Evolutionary conservation across 495 filamentous ascomycete species (phyloP).

Genomic region (Aspergillus baeticus): DNA sequence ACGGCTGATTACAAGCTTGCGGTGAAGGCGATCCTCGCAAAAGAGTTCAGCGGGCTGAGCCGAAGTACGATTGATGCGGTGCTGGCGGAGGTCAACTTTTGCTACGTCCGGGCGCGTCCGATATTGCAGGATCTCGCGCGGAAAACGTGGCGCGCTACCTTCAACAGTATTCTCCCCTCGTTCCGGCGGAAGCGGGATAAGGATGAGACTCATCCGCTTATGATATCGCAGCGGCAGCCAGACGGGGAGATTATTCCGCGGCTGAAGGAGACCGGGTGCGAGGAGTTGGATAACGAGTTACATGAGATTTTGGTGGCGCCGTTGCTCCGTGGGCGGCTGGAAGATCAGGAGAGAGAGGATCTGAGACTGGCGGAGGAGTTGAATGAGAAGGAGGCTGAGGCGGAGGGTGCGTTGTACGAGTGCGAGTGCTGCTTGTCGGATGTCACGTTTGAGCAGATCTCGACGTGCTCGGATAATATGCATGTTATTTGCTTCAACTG

Average conservation of each 20-base stretch:
- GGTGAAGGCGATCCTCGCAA: conserved; percentile 57
- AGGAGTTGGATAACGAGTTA: conserved; percentile 81
- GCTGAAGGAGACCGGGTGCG: conserved; percentile 67
- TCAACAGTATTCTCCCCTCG: conserved; percentile 70
- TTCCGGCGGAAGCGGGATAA: conserved; percentile 61
- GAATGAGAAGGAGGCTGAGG: conserved; percentile 74
- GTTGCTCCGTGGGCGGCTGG: conserved; percentile 49
- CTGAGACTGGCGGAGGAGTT: conserved; percentile 60
- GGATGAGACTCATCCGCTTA: conserved; percentile 56
- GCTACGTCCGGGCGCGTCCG: conserved; percentile 73
- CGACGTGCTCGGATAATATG: conserved; percentile 65
- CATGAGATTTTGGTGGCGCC: conserved; percentile 65
- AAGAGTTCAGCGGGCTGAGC: conserved; percentile 82
- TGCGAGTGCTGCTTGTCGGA: conserved; percentile 88
- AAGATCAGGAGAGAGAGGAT: conserved; percentile 63
- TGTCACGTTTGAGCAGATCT: conserved; percentile 76
- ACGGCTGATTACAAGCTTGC: conserved; percentile 69
- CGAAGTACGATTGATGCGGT: conserved; percentile 82
- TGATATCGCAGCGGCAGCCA: conserved; percentile 59
- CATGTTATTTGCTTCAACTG: conserved; percentile 89
- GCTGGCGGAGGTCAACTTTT: conserved; percentile 86
- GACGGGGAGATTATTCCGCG: conserved; percentile 51
- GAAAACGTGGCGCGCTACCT: conserved; percentile 82
- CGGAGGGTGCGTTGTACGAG: conserved; percentile 70
- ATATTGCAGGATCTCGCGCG: conserved; percentile 71